phyloP scores from a whole-genome alignment of 208 protist species.

The Crithidia thermophila region DNA sequence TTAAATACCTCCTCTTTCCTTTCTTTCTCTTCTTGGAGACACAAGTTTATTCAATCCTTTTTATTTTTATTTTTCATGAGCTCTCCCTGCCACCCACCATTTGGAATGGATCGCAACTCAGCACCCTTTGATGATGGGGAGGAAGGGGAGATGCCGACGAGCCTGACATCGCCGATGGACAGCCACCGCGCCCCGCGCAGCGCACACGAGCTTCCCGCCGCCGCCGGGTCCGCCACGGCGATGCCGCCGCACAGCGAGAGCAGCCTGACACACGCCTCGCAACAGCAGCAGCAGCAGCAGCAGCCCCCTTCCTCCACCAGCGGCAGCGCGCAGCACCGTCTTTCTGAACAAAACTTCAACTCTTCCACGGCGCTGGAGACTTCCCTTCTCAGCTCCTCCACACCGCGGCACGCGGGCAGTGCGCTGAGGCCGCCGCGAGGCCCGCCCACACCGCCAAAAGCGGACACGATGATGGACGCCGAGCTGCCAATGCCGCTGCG shows the following conservation, averaged over 20 bases:
- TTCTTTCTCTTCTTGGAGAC: neutral
- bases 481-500: too few relatives aligned
- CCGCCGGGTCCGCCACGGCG: too few relatives aligned
- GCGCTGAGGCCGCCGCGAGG: neutral
- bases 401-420: neutral
- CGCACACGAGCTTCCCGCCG: neutral
- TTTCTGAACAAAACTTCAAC: constrained; percentile 3
- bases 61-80: neutral
- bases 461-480: too few relatives aligned
- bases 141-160: neutral
- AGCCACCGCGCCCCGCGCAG: neutral
- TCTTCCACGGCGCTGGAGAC: neutral
- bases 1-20: neutral
- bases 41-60: too few relatives aligned
- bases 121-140: constrained; percentile 4
- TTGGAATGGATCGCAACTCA: neutral
- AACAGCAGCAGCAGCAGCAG: too few relatives aligned
- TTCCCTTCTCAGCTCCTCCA: neutral
- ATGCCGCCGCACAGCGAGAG: too few relatives aligned
- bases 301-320: neutral
- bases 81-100: constrained; percentile 6
- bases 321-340: neutral
- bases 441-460: neutral
- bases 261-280: too few relatives aligned
- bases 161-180: neutral